Percentiles rank a stretch among this genome's conserved stretches.
Evolutionary conservation across 2,329 filamentous ascomycete genomes (phyloP).

Genomic region (Cladosporium phlei): DNA sequence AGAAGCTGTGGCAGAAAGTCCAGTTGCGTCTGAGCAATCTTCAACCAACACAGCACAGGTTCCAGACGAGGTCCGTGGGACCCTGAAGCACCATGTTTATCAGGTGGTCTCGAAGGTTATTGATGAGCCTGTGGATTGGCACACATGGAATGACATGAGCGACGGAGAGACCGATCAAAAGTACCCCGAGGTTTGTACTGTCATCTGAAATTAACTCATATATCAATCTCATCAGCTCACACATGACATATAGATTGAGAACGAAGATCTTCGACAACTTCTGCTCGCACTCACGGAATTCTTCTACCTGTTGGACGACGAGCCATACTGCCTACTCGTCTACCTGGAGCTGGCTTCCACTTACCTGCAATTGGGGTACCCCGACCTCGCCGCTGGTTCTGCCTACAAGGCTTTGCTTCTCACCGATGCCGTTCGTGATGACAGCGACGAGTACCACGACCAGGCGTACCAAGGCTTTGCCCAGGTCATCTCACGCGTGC

Average conservation of each 20-base stretch:
- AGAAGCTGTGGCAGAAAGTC: background rate
- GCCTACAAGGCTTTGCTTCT: conserved; percentile 87
- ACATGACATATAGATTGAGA: background rate
- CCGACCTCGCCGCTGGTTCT: conserved; percentile 83
- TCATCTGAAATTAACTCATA: background rate
- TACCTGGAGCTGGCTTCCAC: conserved; percentile 59
- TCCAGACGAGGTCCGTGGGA: background rate
- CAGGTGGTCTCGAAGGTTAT: conserved; percentile 10
- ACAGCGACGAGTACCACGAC: conserved; percentile 78
- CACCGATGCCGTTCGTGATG: conserved; percentile 72
- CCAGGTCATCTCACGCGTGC: conserved; percentile 7
- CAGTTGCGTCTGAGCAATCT: background rate
- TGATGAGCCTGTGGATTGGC: conserved; percentile 9
- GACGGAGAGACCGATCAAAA: conserved; percentile 6
- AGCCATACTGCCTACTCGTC: conserved; percentile 19
- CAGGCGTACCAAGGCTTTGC: conserved; percentile 46
- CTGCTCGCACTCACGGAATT: conserved; percentile 4
- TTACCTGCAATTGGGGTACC: conserved; percentile 73
- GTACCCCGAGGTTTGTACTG: conserved; percentile 2
- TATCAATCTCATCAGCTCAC: background rate
- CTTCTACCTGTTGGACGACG: conserved; percentile 10
- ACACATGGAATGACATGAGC: conserved; percentile 9
- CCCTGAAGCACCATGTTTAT: conserved; percentile 9
- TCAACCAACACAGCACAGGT: too few species aligned
- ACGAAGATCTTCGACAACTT: conserved; percentile 7